Evolutionary conservation across 306 rosid genomes (phyloP).

Genomic region (Corylus americana): DNA sequence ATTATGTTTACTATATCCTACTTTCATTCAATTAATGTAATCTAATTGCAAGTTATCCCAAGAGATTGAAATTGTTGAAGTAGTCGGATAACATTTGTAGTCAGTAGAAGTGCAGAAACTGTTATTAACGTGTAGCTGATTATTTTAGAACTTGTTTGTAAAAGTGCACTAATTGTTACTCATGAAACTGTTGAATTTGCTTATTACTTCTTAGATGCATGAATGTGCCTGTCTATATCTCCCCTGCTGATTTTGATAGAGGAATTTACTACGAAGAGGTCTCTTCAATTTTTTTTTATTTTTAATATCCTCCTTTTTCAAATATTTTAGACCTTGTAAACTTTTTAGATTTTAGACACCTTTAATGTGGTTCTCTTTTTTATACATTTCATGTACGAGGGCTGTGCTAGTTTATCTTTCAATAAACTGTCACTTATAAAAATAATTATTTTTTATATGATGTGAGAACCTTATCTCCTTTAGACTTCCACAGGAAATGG

Average conservation of each 20-base stretch:
- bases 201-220: not conserved
- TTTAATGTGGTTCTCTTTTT: no score
- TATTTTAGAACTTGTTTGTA: not conserved
- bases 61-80: not conserved
- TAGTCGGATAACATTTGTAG: not conserved
- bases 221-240: not conserved
- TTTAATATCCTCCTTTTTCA: no score
- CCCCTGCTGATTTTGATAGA: not conserved
- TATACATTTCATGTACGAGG: no score
- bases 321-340: no score
- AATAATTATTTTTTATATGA: not conserved
- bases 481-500: slow-evolving; percentile 66
- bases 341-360: no score
- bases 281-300: not conserved
- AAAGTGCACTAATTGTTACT: not conserved
- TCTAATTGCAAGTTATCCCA: not conserved
- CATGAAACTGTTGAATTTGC: not conserved
- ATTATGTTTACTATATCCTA: not conserved
- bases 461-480: not conserved
- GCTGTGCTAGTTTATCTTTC: no score
- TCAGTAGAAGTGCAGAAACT: not conserved
- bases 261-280: not conserved
- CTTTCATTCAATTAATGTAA: not conserved
- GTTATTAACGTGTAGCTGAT: not conserved
- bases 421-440: no score